Base-by-base conservation (phyloP, 2,329 filamentous ascomycete species). In the Stemphylium lycopersici region DNA sequence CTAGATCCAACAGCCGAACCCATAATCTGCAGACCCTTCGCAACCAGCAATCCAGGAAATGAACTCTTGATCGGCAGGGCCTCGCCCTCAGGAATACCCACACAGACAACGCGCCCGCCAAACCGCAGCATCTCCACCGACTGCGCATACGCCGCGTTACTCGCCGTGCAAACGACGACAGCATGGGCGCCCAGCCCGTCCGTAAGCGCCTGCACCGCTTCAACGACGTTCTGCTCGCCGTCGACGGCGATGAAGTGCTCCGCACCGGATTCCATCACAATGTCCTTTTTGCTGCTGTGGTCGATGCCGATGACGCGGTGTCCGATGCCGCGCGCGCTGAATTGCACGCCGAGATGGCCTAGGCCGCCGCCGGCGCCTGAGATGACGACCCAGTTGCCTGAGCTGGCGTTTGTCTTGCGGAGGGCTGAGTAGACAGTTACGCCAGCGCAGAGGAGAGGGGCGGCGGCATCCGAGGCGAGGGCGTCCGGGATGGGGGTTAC, bases 401-500 rank as follows among this genome's bases (percentile, higher is more conserved):
- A 80, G 49, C 81, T 78, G 2, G 84, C 84, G 36, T 80, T 79
- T 52, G 81, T 81, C 66, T 87, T 87, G 50, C 84, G 82, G 39
- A 90, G 79, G 18, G 86, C 87, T 3, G 83, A 76, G 74, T 89
- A 89, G n/a, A 85, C 83, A 1, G 87, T 89, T 12, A 89, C 80
- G 24, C 87, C 87, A 12, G 86, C 87, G 71, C 87, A 90, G 47
- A 89, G 80, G 77, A 90, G 81, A 0, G 69, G 87, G 1, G 87
- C 87, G 0, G 87, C 87, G 20, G 80, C 78, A 45, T 83, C 86
- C 8, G 83, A 85, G 37, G 80, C 72, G 15, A 90, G 73, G 3
- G 71, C 75, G 4, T 87, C 86, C 2, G 87, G 87, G 61, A 90
- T 89, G 2, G 86, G 86, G 0, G 87, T 90, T 2, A 89, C 87